Conservation (phyloP, 768 basidiomycete genomes). For the Mrakia gelida region DNA sequence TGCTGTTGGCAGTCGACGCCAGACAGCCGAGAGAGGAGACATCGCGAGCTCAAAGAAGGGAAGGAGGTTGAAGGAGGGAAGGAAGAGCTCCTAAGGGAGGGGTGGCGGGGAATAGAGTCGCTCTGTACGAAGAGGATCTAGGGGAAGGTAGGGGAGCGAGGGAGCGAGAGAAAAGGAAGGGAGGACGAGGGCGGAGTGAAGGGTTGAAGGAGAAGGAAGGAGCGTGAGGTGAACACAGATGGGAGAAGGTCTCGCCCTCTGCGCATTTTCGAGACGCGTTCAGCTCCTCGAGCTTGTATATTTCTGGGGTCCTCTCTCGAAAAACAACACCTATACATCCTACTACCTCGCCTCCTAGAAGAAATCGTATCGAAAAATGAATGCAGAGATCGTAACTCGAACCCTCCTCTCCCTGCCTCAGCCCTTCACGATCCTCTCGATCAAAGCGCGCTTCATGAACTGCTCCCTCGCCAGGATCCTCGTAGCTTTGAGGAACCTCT, state of each 20-base stretch:
- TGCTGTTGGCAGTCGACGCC: conserved; percentile 29
- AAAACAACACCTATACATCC: not conserved
- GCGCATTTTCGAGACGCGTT: no score
- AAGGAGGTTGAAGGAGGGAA: not conserved
- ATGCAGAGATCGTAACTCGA: not conserved
- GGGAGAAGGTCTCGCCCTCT: no score
- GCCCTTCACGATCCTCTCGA: conserved; percentile 69
- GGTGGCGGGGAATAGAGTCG: not conserved
- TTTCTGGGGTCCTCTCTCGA: no score
- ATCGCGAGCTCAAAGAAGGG: not conserved
- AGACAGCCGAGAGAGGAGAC: conserved; percentile 22
- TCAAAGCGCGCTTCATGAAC: conserved; percentile 82
- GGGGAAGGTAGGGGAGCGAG: not conserved
- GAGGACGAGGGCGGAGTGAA: not conserved
- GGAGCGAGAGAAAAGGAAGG: not conserved
- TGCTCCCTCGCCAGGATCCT: conserved; percentile 89
- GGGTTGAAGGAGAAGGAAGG: not conserved
- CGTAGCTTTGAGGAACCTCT: conserved; percentile 86
- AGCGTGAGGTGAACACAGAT: not conserved
- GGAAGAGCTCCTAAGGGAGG: not conserved
- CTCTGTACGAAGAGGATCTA: not conserved
- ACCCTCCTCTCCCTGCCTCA: not conserved
- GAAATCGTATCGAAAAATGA: not conserved
- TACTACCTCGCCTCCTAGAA: not conserved
- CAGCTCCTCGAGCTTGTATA: not conserved